Evolutionary conservation across 495 filamentous ascomycete genomes (phyloP), one percentile per base, ranked within the genome.

Genomic region (Hyaloscypha hepaticicola): DNA sequence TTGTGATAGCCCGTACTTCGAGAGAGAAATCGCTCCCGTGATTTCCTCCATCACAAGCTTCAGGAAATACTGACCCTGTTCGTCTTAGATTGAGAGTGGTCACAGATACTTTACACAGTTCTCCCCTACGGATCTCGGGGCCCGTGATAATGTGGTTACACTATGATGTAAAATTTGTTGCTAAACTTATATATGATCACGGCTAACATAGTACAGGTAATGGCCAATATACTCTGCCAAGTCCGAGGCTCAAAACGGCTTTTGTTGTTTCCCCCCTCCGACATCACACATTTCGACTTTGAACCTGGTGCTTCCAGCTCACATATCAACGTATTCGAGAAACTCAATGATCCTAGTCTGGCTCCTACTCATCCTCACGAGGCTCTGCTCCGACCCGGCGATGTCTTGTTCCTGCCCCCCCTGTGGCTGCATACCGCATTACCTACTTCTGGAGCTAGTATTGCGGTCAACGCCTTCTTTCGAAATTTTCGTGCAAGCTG

Each of bases 91-190:
- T 96, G 27, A 75, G 77, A 1, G 74, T 82, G n/a, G 85, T 88
- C 2, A 72, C 72, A 1, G 76, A 84, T 25, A 86, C 87, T 66
- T 77, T 82, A n/a, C 92, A 96, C 71, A 95, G 89, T 71, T 92
- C 90, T 0, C 87, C 91, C 0, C 74, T 96, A 26, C 80, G 92
- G 27, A 86, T 97, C 49, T 93, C 90, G 16, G 90, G 91, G 1
- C 87, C 85, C 0, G 91, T 96, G 3, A 87, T 84, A 27, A 91
- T 98, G 85, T 97, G 92, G 93, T 79, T 96, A 27, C 92, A 97
- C 74, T 96, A 93, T 78, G 91, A 96, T 74, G 89, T 90, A 76
- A 78, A 83, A 12, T 49, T 45, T 27, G 29, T n/a, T 12, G 27
- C 45, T 49, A 3, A 16, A 28, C 19, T 28, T 29, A 29, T 26